Evolutionary conservation across 305 asterid species (phyloP), one percentile per base, ranked within the genome.

Genomic region (Withania somnifera): DNA sequence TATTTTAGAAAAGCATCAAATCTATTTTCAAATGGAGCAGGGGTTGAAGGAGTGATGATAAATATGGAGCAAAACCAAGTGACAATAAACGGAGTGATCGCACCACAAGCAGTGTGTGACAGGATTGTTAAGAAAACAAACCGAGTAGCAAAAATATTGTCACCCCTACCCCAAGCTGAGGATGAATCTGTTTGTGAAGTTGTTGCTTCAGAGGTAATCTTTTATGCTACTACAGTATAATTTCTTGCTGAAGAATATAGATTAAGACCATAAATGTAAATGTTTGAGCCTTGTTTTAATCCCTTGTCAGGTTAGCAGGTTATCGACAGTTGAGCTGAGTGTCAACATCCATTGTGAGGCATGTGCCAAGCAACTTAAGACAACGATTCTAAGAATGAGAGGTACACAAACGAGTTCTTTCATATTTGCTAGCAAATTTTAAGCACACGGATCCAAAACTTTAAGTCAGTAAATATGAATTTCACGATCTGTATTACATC

Each of bases 301-400:
- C 20, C 78, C 20, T 40, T 69, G 20, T 15, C 63, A 93, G 98
- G 96, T 89, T 45, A 89, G 88, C 71, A 91, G 90, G 53, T 85
- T 89, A 68, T 82, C 85, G 32, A 90, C 96, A 0, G 90, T 93
- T 52, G 94, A 91, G 52, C 90, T 95, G 6, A 89, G 84, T 40
- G 97, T 93, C 56, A 91, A 92, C 89, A 92, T 93, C 97, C 98
- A 95, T 64, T 95, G 98, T 78, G 93, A 88, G 82, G 97, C 98
- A 17, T 95, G 98, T 77, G 97, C 98, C 1, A 80, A 81, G 5
- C 98, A 95, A 82, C 95, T 95, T 63, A 92, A 93, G 89, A 90
- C 88, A 78, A 92, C 87, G 84, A 90, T 95, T 77, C 97, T 95
- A 86, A 88, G 90, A 89, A 90, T 93, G 94, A 94, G 89, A 93